These are phyloP conservation scores for Trichoderma sp. DNA, from an alignment of 2,329 filamentous ascomycete genomes.

Conservation along the genomic window DNA sequence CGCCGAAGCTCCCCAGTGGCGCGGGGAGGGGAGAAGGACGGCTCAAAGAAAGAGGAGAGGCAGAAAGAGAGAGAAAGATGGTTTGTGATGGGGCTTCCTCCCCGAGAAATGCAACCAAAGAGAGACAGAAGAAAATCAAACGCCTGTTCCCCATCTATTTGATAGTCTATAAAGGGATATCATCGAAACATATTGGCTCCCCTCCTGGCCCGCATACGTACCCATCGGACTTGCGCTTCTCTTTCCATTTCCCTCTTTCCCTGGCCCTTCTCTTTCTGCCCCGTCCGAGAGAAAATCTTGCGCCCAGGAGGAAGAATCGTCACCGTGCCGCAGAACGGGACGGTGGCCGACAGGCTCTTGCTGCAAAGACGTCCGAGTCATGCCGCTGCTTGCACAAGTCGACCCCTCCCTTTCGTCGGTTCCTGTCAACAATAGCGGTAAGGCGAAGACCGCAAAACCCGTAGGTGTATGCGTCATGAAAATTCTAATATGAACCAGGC, in stretches of 20 bases:
- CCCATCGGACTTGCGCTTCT: conserved; percentile 3
- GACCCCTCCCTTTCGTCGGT: conserved; percentile 3
- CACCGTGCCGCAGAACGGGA: neutral
- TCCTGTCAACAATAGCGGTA: conserved; percentile 17
- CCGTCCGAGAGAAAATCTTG: neutral
- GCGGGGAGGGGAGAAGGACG: neutral
- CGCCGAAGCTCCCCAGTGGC: conserved; percentile 5
- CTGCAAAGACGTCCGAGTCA: conserved; percentile 20
- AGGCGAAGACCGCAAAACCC: conserved; percentile 2
- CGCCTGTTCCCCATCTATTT: conserved; percentile 26
- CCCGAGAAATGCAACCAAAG: neutral
- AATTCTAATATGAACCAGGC: conserved; percentile 5
- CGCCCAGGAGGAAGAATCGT: conserved; percentile 8
- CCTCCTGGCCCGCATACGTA: neutral
- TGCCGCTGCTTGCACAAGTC: conserved; percentile 19
- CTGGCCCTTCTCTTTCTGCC: neutral
- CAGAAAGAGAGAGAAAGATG: neutral
- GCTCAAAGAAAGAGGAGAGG: neutral
- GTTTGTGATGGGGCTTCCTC: neutral
- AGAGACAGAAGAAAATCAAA: conserved; percentile 4
- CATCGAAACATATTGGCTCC: conserved; percentile 17
- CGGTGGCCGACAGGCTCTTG: conserved; percentile 1
- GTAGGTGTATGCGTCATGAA: conserved; percentile 16
- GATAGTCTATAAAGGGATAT: conserved; percentile 28
- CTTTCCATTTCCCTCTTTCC: neutral